A percentile compares a stretch with the other conserved stretches of the same genome.
Evolutionary conservation across 768 basidiomycete species (phyloP).

Genomic region (Cystobasidium onofrii): DNA sequence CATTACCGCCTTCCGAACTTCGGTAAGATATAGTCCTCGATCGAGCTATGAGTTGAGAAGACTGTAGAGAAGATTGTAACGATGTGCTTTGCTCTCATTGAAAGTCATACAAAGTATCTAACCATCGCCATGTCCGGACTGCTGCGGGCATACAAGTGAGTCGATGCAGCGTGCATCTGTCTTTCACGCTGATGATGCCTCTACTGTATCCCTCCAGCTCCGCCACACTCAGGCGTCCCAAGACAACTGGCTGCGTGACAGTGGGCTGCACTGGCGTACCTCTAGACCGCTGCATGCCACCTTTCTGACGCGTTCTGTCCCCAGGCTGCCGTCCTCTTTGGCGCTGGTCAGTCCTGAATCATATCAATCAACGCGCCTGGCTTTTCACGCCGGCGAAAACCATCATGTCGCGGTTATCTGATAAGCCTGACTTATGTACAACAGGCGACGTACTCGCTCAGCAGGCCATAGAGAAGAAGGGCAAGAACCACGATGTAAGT

Average conservation of each 20-base stretch:
- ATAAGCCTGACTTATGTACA: slow-evolving; percentile 39
- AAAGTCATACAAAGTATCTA: too few species aligned
- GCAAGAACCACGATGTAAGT: slow-evolving; percentile 59
- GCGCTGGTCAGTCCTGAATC: slow-evolving; percentile 36
- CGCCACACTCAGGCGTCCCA: not conserved
- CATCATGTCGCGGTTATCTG: not conserved
- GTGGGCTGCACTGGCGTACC: not conserved
- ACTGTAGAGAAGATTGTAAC: too few species aligned
- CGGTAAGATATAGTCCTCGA: too few species aligned
- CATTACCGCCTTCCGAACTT: not conserved
- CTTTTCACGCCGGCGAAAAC: too few species aligned
- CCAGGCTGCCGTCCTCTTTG: slow-evolving; percentile 39
- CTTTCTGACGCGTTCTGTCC: not conserved
- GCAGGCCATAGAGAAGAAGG: slow-evolving; percentile 67
- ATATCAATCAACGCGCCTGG: too few species aligned
- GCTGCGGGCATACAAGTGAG: slow-evolving; percentile 27
- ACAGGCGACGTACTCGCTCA: slow-evolving; percentile 66
- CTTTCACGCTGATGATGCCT: too few species aligned
- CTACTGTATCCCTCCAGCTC: slow-evolving; percentile 5
- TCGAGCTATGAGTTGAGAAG: too few species aligned
- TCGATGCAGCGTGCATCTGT: too few species aligned
- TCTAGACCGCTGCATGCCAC: not conserved
- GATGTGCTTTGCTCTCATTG: too few species aligned
- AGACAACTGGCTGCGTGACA: slow-evolving; percentile 1
- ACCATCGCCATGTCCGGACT: slow-evolving; percentile 12